Percentiles rank a stretch among this genome's conserved stretches.
Conservation (phyloP, 2,329 filamentous ascomycete genomes). For the Ophiostoma triangulosporum region DNA sequence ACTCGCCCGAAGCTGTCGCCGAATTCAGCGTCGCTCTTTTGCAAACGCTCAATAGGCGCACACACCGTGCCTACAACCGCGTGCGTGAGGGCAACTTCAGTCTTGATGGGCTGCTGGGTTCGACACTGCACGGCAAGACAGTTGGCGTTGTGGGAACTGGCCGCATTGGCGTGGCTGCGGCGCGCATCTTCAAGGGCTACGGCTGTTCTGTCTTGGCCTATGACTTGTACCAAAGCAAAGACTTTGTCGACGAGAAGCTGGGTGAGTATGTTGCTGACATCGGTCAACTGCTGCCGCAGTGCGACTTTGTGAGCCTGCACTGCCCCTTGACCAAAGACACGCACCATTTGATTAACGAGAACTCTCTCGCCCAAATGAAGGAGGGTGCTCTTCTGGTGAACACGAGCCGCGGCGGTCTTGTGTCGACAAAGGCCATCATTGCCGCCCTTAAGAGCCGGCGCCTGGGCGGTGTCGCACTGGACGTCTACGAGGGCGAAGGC, state of each 20-base stretch:
- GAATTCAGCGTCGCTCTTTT: conserved; percentile 56
- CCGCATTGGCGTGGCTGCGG: conserved; percentile 48
- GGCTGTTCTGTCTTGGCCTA: conserved; percentile 48
- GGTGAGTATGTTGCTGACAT: conserved; percentile 40
- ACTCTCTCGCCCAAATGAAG: conserved; percentile 42
- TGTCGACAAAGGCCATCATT: conserved; percentile 47
- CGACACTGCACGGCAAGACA: conserved; percentile 48
- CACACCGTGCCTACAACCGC: conserved; percentile 53
- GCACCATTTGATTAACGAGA: conserved; percentile 44
- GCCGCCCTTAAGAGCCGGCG: conserved; percentile 45
- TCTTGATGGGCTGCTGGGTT: conserved; percentile 49
- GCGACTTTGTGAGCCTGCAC: conserved; percentile 52
- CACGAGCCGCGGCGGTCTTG: conserved; percentile 52
- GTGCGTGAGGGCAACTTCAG: conserved; percentile 57
- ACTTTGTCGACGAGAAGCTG: conserved; percentile 28
- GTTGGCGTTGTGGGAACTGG: conserved; percentile 54
- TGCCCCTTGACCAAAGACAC: conserved; percentile 50
- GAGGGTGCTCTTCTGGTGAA: conserved; percentile 49
- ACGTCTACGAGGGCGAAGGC: conserved; percentile 56
- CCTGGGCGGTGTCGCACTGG: conserved; percentile 49
- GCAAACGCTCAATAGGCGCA: conserved; percentile 54
- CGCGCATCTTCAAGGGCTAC: conserved; percentile 50
- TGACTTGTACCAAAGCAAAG: conserved; percentile 40
- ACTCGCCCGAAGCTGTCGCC: conserved; percentile 56
- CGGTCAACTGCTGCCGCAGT: conserved; percentile 37